These are phyloP conservation scores for Mycocentrospora acerina DNA, from an alignment of 2,329 filamentous ascomycete genomes.

Conservation along the genomic window DNA sequence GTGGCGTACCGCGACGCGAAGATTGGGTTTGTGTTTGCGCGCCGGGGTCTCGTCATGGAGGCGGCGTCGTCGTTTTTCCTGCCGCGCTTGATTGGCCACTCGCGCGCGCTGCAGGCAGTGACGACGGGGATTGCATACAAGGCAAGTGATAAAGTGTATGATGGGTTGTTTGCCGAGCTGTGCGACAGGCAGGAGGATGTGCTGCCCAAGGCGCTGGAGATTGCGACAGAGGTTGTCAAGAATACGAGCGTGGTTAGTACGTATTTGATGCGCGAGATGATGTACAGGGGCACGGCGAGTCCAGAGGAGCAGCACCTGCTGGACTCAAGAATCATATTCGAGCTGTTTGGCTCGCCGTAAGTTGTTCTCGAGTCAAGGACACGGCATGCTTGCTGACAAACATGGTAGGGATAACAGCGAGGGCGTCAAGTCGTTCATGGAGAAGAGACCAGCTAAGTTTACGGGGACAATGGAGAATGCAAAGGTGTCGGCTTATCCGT, in stretches of 20 bases:
- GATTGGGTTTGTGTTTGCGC: conserved; percentile 73
- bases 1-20: conserved; percentile 60
- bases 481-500: conserved; percentile 63
- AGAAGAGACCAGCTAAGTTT: conserved; percentile 67
- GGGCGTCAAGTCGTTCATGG: conserved; percentile 67
- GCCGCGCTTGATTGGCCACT: conserved; percentile 66
- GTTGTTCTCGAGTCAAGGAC: conserved; percentile 19
- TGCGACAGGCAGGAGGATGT: conserved; percentile 61
- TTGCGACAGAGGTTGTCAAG: conserved; percentile 66
- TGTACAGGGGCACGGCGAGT: conserved; percentile 60
- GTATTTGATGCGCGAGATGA: conserved; percentile 70
- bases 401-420: conserved; percentile 64
- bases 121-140: conserved; percentile 67
- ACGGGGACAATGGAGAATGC: conserved; percentile 61
- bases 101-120: conserved; percentile 63
- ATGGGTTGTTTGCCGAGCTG: conserved; percentile 66
- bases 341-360: conserved; percentile 56
- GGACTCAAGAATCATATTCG: conserved; percentile 65
- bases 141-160: conserved; percentile 53
- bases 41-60: conserved; percentile 71
- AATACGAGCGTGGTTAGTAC: conserved; percentile 67
- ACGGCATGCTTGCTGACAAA: too few relatives aligned
- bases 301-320: conserved; percentile 71
- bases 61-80: conserved; percentile 72
- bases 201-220: conserved; percentile 63